Evolutionary conservation across 2,329 filamentous ascomycete species (phyloP), one percentile per base, ranked within the genome.

Genomic region (Acrocalymma vagum): DNA sequence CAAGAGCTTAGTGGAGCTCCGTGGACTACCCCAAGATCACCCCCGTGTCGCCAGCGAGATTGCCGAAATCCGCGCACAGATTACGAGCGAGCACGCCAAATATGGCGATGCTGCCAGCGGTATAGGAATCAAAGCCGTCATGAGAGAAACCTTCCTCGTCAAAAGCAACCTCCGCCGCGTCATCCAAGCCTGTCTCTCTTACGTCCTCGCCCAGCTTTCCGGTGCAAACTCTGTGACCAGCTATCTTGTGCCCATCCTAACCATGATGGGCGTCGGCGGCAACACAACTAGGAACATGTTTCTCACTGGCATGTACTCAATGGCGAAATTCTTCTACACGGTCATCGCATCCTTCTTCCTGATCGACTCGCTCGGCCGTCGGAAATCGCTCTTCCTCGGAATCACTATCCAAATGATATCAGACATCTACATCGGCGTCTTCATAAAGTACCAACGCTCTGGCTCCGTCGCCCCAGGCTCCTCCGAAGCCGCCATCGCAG

Each of bases 141-240:
- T 49, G 10, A 47, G 37, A 16, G 52, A 55, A 22, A 41, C 49
- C 6, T 53, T 55, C 43, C 38, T 43, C 4, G 46, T 51, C 4
- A 28, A 16, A 18, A 32, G 46, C 3, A 56, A 56, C 20, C 30
- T 53, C 1, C 46, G 52, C 9, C 36, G 52, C 9, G 32, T 52
- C 8, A 30, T 39, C 14, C 50, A 56, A 37, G 31, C 47, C 2
- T 44, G 34, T 22, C 10, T 48, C 14, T 48, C 34, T 20, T 36
- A 49, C 42, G 29, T 43, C 14, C 34, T 58, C 16, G 65, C 74
- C 0, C 72, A 79, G 49, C 65, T 77, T 29, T 73, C 72, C 0
- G 72, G 75, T 5, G 73, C 72, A 13, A 73, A 74, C 51, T 63
- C 67, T 2, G 70, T 79, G 30, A 74, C 73, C 0, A 57, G 69